Conservation (phyloP, 768 basidiomycete genomes). For the Lepiota venenata region DNA sequence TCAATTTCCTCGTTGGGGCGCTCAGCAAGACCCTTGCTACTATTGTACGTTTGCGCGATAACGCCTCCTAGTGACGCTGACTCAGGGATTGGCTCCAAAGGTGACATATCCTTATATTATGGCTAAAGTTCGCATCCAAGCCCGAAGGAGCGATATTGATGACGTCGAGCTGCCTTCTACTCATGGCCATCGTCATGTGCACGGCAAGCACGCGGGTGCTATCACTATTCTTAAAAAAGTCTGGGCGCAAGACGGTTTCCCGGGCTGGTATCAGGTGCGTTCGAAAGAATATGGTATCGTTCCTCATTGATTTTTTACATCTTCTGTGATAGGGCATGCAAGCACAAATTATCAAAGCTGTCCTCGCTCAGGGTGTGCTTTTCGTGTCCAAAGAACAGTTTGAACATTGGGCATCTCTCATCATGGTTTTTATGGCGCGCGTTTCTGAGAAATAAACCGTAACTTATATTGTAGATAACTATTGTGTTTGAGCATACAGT, state of each 20-base stretch:
- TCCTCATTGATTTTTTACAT: not conserved
- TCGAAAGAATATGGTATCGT: not conserved
- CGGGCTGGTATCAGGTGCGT: constrained; percentile 94
- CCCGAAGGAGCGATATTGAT: constrained; percentile 59
- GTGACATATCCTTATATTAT: constrained; percentile 95
- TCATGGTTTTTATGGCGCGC: constrained; percentile 56
- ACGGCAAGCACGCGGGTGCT: constrained; percentile 64
- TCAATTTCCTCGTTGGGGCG: constrained; percentile 86
- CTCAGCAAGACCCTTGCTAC: constrained; percentile 95
- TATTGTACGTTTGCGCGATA: constrained; percentile 53
- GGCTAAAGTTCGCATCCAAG: constrained; percentile 96
- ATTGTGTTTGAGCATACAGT: not conserved
- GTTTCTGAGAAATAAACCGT: constrained; percentile 21
- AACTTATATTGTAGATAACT: not conserved
- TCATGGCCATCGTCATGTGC: constrained; percentile 39
- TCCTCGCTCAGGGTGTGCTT: constrained; percentile 89
- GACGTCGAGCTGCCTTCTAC: constrained; percentile 34
- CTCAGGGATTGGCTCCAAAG: constrained; percentile 31
- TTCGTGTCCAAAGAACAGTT: constrained; percentile 99
- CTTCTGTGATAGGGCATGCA: constrained; percentile 72
- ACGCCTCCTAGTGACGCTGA: not conserved
- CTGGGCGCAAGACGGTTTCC: constrained; percentile 71
- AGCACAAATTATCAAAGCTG: constrained; percentile 95
- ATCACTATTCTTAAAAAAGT: constrained; percentile 72
- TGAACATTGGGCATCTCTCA: constrained; percentile 78